Evolutionary conservation across 2,329 filamentous ascomycete genomes (phyloP).

Genomic region (Aspergillus sp.): DNA sequence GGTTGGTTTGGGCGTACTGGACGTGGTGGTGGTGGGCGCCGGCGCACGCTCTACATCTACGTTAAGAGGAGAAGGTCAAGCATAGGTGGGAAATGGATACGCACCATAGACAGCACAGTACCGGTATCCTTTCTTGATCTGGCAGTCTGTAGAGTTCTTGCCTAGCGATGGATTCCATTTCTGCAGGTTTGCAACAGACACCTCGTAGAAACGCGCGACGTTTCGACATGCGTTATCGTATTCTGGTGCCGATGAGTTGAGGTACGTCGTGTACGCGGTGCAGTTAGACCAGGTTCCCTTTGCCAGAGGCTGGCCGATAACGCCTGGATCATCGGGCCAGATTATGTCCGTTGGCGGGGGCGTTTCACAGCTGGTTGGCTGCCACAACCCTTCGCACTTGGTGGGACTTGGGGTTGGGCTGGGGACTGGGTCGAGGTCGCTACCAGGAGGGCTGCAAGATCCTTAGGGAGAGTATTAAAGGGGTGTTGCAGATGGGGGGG

Average conservation of each 20-base stretch:
- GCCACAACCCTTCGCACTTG: not conserved
- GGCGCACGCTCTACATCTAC: not conserved
- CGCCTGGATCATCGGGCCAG: not conserved
- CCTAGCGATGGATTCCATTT: conserved; percentile 6
- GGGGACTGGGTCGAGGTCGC: no score
- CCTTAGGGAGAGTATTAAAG: no score
- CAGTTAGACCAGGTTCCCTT: conserved; percentile 5
- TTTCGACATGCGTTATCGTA: not conserved
- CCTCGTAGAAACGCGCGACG: not conserved
- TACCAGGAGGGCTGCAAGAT: no score
- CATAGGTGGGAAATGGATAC: not conserved
- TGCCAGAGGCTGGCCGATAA: not conserved
- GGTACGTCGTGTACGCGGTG: not conserved
- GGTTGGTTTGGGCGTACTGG: no score
- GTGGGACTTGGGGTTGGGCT: no score
- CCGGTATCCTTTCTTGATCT: not conserved
- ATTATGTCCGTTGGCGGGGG: not conserved
- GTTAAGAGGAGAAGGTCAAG: not conserved
- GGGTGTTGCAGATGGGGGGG: no score
- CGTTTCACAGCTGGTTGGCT: not conserved
- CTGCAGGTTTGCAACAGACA: not conserved
- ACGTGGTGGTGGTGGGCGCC: not conserved
- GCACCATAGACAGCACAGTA: not conserved
- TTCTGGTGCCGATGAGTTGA: conserved; percentile 2
- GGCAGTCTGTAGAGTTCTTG: not conserved